Base-by-base conservation (phyloP, 2,329 filamentous ascomycete species). In the Pseudopithomyces maydicus region DNA sequence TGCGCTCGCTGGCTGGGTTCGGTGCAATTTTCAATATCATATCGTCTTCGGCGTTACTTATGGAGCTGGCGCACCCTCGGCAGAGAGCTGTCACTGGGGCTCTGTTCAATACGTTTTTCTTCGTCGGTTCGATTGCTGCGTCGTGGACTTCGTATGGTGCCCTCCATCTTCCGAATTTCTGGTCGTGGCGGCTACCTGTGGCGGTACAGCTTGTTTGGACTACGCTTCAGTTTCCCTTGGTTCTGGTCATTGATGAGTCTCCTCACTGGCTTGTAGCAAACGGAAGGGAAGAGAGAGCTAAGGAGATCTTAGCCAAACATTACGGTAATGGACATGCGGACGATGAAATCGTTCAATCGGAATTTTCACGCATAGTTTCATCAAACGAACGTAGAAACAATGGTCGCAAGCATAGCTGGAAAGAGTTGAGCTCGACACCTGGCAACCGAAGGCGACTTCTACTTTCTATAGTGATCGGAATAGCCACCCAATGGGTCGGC, bases 181-280 rank as follows among this genome's bases (percentile, higher is more conserved):
- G 62, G 60, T 63, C 59, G 11, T 64, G 61, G 52, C 39, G 49
- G 7, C 17, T 58, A 14, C 61, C 61, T 0, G 55, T 64, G 10
- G 55, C 60, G 2, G 32, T 61, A 0, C 59, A 61, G 36, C 19
- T 59, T 6, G 38, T 61, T 7, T 63, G 57, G 57, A 51, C 51
- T 0, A 33, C 56, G 3, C 42, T 38, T 7, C 62, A 64, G 43
- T 15, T 57, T n/a, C n/a, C n/a, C n/a, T n/a, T n/a, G n/a, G 14
- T 22, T 12, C 11, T 58, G n/a, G 36, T 57, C 6, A 44, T 38
- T 54, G 56, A 12, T 65, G 86, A 88, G 59, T 84, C 80, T 0
- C 86, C 85, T 1, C 78, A 85, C 51, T 87, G 84, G 84, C 74
- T 86, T n/a, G 80, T 84, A 47, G 77, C 78, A 50, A 78, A 83